Evolutionary conservation across 179 eudicot species (phyloP).

Genomic region (Camellia oleifera): DNA sequence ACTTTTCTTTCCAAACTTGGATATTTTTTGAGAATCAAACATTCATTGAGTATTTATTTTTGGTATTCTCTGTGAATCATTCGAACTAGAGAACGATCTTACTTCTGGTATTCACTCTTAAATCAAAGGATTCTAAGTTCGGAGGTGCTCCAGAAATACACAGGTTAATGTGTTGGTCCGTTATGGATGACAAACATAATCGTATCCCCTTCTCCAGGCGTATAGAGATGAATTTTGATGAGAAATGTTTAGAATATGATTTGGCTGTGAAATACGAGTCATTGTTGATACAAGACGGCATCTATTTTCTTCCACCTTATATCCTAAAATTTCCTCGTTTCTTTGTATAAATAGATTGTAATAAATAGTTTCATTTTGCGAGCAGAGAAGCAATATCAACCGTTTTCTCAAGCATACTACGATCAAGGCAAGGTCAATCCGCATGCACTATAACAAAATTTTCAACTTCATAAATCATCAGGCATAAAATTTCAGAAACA

Average conservation of each 20-base stretch:
- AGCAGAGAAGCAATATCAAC: conserved; percentile 38
- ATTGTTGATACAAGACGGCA: not conserved
- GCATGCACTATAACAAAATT: not conserved
- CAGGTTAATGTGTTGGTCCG: not conserved
- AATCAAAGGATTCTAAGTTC: not conserved
- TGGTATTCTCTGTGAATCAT: no score
- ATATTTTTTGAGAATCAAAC: no score
- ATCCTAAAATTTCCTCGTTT: not conserved
- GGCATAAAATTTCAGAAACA: not conserved
- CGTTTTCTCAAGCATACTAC: conserved; percentile 22
- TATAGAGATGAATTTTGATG: not conserved
- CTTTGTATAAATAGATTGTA: not conserved
- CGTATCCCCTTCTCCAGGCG: not conserved
- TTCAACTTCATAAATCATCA: not conserved
- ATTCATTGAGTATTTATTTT: no score
- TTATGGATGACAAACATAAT: not conserved
- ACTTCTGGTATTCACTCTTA: no score
- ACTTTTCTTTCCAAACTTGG: no score
- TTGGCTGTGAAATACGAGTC: not conserved
- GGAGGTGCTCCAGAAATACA: not conserved
- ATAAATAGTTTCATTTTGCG: conserved; percentile 10
- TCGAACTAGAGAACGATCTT: no score
- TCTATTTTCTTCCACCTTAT: no score
- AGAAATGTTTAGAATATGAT: not conserved
- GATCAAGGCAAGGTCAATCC: conserved; percentile 31